Evolutionary conservation across 345 rosid genomes (phyloP).

Genomic region (Salix suchowensis): DNA sequence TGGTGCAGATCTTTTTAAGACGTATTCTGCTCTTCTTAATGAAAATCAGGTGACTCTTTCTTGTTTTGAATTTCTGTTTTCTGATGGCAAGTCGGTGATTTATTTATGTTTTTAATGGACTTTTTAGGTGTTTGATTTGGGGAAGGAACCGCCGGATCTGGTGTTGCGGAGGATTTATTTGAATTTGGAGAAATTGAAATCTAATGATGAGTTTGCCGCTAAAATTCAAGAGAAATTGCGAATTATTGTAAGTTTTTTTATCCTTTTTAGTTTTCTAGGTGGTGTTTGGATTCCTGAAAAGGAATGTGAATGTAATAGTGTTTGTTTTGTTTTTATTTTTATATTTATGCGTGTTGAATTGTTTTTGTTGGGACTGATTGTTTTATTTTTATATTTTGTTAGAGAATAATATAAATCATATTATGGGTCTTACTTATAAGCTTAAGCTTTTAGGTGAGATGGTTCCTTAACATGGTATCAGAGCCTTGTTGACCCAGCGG

Average conservation of each 20-base stretch:
- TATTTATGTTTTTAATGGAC: not conserved
- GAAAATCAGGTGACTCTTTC: constrained; percentile 40
- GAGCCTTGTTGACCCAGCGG: too few relatives aligned
- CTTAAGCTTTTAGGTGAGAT: too few relatives aligned
- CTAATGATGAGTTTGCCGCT: constrained; percentile 38
- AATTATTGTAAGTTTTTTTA: constrained; percentile 58
- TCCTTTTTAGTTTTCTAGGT: not conserved
- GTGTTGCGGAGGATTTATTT: constrained; percentile 51
- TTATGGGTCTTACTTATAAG: too few relatives aligned
- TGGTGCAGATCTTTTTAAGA: constrained; percentile 67
- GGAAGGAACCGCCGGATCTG: constrained; percentile 60
- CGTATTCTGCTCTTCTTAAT: constrained; percentile 57
- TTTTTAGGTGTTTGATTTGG: constrained; percentile 70
- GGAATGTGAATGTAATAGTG: too few relatives aligned
- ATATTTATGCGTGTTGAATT: too few relatives aligned
- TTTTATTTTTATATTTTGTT: not conserved
- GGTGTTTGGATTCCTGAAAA: too few relatives aligned
- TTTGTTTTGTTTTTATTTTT: not conserved
- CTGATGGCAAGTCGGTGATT: not conserved
- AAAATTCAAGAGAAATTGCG: constrained; percentile 48
- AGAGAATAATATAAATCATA: too few relatives aligned
- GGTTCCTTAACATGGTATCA: too few relatives aligned
- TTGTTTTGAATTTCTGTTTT: not conserved
- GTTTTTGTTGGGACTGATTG: not conserved
- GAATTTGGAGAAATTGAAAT: constrained; percentile 58